Base-by-base conservation (phyloP, 768 basidiomycete genomes). In the Mycena pura region DNA sequence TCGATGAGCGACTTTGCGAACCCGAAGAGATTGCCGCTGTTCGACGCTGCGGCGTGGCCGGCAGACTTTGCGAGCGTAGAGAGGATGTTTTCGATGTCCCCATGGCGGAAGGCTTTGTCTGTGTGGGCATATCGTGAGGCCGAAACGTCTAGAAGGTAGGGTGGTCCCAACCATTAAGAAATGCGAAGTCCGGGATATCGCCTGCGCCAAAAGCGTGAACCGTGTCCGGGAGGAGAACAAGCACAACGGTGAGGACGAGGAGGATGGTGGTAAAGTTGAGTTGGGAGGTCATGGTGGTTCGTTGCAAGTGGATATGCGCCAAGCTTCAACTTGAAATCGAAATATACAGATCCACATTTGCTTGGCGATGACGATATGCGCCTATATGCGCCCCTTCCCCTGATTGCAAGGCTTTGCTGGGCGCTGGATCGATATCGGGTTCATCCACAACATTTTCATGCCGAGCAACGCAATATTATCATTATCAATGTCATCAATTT, bases 71-170 rank as follows among this genome's bases (percentile, higher is more conserved):
- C 80, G 6, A 89, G 74, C n/a, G 78, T 80, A 32, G 82, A 80
- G 25, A 91, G 81, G 62, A 88, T 80, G 68, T 85, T 84, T 75
- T 91, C 89, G 47, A 91, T 90, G 68, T 92, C 90, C 14, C 89
- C 88, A 78, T 91, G 89, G 49, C 89, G 79, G 73, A 87, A 92
- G 0, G 90, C 89, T 72, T 88, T 90, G 72, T 86, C 85, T 59
- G 22, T 3, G 22, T 85, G 65, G 24, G 48, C 11, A 32, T 21
- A 22, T n/a, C 34, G 31, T 64, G 28, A 60, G 58, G 41, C 19
- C 57, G 25, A 40, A 49, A 22, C n/a, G n/a, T n/a, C n/a, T n/a
- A n/a, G 17, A 50, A 5, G 19, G 28, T 13, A 43, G 4, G n/a
- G 10, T 32, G 14, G 17, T 15, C 14, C 29, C 0, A 29, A 86